Evolutionary conservation across 202 grass and related monocot genomes (phyloP).

Genomic region (Dendrocalamus latiflorus): DNA sequence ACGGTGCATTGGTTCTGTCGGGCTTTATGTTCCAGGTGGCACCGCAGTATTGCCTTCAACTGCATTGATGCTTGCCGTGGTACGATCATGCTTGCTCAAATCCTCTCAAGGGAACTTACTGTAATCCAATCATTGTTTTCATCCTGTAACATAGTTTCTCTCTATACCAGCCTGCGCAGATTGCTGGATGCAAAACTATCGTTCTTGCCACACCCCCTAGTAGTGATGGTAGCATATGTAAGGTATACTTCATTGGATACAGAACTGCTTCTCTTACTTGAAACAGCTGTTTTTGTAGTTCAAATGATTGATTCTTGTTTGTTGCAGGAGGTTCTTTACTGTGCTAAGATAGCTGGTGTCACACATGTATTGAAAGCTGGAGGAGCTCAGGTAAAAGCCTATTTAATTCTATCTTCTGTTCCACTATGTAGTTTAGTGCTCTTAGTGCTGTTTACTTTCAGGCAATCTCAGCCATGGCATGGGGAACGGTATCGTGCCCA

Average conservation of each 20-base stretch:
- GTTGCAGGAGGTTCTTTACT: constrained; percentile 90
- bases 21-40: constrained; percentile 96
- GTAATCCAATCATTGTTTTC: neutral
- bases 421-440: neutral
- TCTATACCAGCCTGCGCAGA: constrained; percentile 78
- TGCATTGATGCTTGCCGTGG: constrained; percentile 95
- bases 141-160: constrained; percentile 23
- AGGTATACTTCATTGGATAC: constrained; percentile 45
- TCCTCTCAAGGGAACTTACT: neutral
- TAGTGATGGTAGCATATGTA: constrained; percentile 86
- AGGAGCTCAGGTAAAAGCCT: constrained; percentile 79
- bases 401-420: neutral
- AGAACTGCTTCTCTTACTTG: neutral
- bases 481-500: constrained; percentile 86
- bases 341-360: constrained; percentile 91
- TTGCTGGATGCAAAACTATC: constrained; percentile 88
- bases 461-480: constrained; percentile 96
- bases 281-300: neutral
- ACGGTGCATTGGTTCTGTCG: constrained; percentile 78
- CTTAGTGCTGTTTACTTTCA: constrained; percentile 34
- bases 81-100: constrained; percentile 38
- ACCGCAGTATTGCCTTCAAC: constrained; percentile 96
- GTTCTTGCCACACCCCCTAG: constrained; percentile 90
- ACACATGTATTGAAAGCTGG: constrained; percentile 83
- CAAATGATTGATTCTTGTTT: constrained; percentile 18